Percentiles rank a stretch among this genome's conserved stretches.
These are phyloP conservation scores for Lactarius hengduanensis DNA, from an alignment of 768 basidiomycete genomes.

Conservation along the genomic window DNA sequence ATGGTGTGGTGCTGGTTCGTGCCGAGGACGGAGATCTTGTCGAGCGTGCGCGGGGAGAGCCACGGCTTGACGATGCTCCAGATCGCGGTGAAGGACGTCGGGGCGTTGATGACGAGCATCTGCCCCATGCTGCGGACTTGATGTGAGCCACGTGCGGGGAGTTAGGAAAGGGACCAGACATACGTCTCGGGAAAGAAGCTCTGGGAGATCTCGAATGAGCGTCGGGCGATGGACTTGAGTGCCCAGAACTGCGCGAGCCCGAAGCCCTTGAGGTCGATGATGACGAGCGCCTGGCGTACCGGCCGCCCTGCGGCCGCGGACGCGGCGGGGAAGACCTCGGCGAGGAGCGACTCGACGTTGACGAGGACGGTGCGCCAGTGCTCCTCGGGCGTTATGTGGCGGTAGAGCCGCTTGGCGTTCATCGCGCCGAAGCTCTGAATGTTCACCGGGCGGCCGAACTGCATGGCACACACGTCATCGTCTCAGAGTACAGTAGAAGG, in stretches of 20 bases:
- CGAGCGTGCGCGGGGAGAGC: constrained; percentile 69
- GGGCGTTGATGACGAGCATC: constrained; percentile 69
- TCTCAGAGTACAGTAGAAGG: too few species aligned
- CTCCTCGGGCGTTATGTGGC: constrained; percentile 53
- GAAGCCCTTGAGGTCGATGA: constrained; percentile 71
- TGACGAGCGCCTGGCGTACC: constrained; percentile 55
- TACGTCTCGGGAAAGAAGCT: constrained; percentile 80
- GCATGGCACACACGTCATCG: not conserved
- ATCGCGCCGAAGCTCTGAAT: constrained; percentile 62
- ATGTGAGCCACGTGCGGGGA: too few species aligned
- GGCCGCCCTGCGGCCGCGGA: constrained; percentile 51
- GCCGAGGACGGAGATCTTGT: constrained; percentile 66
- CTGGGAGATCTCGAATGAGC: constrained; percentile 71
- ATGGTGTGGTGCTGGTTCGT: constrained; percentile 50
- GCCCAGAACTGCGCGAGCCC: constrained; percentile 73
- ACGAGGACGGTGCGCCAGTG: constrained; percentile 58
- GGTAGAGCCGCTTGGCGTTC: constrained; percentile 56
- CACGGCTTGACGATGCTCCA: constrained; percentile 70
- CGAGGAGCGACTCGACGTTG: constrained; percentile 59
- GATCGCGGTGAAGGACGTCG: constrained; percentile 68
- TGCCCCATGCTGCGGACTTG: constrained; percentile 59
- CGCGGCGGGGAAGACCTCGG: constrained; percentile 68
- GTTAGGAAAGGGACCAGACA: constrained; percentile 27
- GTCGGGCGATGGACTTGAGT: constrained; percentile 60
- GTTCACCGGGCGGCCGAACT: constrained; percentile 73